Evolutionary conservation across 2,329 filamentous ascomycete species (phyloP).

Genomic region (Fusarium annulatum): DNA sequence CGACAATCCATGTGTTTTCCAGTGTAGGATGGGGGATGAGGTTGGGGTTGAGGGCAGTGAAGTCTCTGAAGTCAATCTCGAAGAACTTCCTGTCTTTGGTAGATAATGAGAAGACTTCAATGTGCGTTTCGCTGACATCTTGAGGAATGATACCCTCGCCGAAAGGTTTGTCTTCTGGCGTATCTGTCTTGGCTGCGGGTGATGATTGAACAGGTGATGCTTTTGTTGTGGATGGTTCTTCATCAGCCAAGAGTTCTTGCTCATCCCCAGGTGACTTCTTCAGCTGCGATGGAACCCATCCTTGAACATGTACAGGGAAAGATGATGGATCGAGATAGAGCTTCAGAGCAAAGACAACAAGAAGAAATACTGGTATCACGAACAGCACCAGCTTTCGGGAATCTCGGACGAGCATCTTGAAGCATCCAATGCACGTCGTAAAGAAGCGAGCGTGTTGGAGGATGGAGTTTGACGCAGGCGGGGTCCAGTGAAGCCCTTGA

Average conservation of each 20-base stretch:
- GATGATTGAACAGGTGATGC: not conserved
- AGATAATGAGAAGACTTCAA: constrained; percentile 59
- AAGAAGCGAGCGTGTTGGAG: not conserved
- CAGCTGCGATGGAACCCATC: constrained; percentile 16
- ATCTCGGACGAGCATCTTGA: constrained; percentile 49
- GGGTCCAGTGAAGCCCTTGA: not conserved
- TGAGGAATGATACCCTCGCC: not conserved
- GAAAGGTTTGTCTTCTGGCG: not conserved
- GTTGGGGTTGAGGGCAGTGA: constrained; percentile 63
- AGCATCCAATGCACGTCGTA: not conserved
- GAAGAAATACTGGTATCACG: constrained; percentile 43
- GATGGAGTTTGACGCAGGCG: constrained; percentile 1
- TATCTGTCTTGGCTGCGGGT: not conserved
- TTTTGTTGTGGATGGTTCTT: not conserved
- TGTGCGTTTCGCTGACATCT: constrained; percentile 38
- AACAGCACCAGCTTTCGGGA: constrained; percentile 48
- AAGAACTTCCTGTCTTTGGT: constrained; percentile 61
- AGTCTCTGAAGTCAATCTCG: constrained; percentile 57
- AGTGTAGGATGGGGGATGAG: constrained; percentile 65
- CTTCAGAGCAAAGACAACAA: constrained; percentile 46
- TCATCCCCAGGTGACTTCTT: not conserved
- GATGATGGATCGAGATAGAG: constrained; percentile 29
- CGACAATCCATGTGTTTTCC: constrained; percentile 61
- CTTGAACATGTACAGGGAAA: not conserved
- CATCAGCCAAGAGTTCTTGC: not conserved